Base-by-base conservation (phyloP, 1,284 basidiomycete genomes). In the Lignosus rhinocerotis region DNA sequence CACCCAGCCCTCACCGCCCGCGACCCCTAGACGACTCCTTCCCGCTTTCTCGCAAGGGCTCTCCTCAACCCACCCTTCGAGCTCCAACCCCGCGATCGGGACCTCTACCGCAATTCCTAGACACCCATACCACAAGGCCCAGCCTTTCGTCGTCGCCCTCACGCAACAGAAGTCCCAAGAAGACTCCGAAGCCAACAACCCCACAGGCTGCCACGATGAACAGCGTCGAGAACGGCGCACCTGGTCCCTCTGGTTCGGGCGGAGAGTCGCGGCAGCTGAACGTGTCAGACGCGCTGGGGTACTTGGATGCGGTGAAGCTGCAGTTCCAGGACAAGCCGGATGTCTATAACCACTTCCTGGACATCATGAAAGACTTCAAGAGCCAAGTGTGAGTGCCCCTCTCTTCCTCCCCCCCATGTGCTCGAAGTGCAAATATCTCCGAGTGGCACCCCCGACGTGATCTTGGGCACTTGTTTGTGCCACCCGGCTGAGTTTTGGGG, bases 301-400 rank as follows among this genome's bases (percentile, higher is more conserved):
- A 99, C 69, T 85, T 98, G 68, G 96, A 98, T 76, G 93, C 94
- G 60, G 96, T 98, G 78, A 98, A 98, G 80, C 80, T 87, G 56
- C 92, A 96, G 80, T 98, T 98, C 74, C 81, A 88, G 61, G 90
- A 94, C 72, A 88, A 90, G 73, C 95, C 96, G 25, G 93, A 98
- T 70, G 95, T 98, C 32, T 98, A 98, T 81, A 98, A 98, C 74
- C 88, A 91, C 66, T 98, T 98, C 73, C 78, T 98, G 73, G 96
- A 98, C 74, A 97, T 98, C 70, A 98, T 98, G 96, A 99, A 98
- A 79, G 96, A 99, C 73, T 97, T 97, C 76, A 97, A 98, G 78
- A 91, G 91, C 67, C 92, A 96, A 75, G 82, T 84, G 94, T 97
- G 74, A 79, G 92, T 83, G n/a, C 32, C 36, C 55, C 53, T 53